Conservation (phyloP, 1,139 yeast genomes). For the Candida labiduridarum region DNA sequence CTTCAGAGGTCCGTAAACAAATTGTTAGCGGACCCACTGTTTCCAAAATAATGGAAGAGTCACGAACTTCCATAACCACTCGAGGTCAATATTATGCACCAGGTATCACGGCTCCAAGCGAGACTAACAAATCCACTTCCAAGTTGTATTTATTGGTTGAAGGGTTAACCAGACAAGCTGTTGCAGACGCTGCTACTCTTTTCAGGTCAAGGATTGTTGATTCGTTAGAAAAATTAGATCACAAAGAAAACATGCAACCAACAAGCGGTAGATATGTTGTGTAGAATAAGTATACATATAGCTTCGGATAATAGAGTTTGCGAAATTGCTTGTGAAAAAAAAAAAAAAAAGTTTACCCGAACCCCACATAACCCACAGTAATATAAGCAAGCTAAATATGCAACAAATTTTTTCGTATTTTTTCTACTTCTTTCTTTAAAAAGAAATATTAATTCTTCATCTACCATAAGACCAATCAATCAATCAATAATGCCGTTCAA, state of each 20-base stretch:
- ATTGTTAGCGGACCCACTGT: constrained; percentile 73
- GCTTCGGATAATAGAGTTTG: background rate
- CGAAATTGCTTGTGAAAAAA: constrained; percentile 1
- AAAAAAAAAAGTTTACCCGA: background rate
- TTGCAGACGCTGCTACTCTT: constrained; percentile 65
- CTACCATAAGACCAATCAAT: background rate
- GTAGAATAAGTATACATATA: constrained; percentile 14
- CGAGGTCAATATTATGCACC: constrained; percentile 80
- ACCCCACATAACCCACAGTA: constrained; percentile 4
- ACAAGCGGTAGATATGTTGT: constrained; percentile 42
- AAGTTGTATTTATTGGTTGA: constrained; percentile 81
- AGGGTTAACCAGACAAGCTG: constrained; percentile 66
- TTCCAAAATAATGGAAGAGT: constrained; percentile 66
- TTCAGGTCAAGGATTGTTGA: constrained; percentile 62
- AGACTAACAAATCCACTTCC: constrained; percentile 49
- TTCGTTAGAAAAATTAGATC: constrained; percentile 53
- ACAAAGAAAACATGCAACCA: constrained; percentile 41
- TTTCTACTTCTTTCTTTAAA: background rate
- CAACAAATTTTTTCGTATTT: background rate
- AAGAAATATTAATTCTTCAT: background rate
- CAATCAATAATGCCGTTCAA: constrained; percentile 21
- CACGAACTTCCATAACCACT: constrained; percentile 78
- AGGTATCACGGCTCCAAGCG: constrained; percentile 39
- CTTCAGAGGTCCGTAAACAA: constrained; percentile 82
- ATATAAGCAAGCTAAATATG: background rate